Base-by-base conservation (phyloP, 2,329 filamentous ascomycete species). In the Pseudocercospora pini-densiflorae region DNA sequence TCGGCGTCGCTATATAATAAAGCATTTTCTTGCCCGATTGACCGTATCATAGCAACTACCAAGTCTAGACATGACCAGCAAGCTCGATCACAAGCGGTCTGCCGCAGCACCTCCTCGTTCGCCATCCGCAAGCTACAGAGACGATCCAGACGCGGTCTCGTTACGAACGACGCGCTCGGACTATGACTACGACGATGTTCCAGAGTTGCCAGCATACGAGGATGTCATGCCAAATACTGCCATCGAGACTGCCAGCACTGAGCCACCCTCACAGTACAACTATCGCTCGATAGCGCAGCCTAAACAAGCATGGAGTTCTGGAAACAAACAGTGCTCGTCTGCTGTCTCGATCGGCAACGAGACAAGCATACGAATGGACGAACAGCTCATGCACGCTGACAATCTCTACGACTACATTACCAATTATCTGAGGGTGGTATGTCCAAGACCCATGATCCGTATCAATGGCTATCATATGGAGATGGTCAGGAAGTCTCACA, bases 301-400 rank as follows among this genome's bases (percentile, higher is more conserved):
- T 5, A 61, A 61, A 16, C 54, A 64, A 8, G 55, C 36, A 31
- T 60, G 61, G 33, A 60, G 47, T 33, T 33, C 55, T 40, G 33
- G 45, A 8, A 64, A 66, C 19, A 63, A 63, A 58, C 27, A 60
- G 24, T 57, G 47, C 62, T 68, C 68, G 27, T 33, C 51, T 59
- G 64, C 67, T 19, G 63, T 65, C 5, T 59, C 59, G 12, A 64
- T 68, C 3, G 68, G 69, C 47, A 60, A 53, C 43, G 73, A 73
- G 40, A 72, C 69, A 6, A 72, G 71, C 19, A 70, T 73, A 31
- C 73, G 74, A 19, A 76, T 76, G 70, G 72, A 76, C 58, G 68
- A 70, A 23, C 62, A 67, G 14, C 67, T 76, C 6, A 65, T 65
- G 43, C 68, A 76, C 23, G 61, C 73, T 1, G 53, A 64, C 29